These are phyloP conservation scores for Aegilops longissima DNA, from an alignment of 176 grass and related monocot genomes.

Conservation along the genomic window DNA sequence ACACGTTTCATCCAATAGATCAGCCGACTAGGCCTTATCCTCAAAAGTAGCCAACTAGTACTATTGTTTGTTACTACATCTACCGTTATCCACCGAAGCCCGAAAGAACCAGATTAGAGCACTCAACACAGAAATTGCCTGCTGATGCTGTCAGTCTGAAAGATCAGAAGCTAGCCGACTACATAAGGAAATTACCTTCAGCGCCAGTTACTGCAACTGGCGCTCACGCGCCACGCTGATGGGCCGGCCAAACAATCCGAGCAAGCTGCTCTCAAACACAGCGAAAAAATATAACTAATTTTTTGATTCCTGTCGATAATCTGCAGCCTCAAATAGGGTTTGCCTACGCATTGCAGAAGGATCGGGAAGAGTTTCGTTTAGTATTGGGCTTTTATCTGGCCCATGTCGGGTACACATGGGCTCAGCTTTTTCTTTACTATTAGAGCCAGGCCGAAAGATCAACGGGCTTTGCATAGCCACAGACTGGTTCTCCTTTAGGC, in stretches of 20 bases:
- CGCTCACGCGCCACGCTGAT: too few species aligned
- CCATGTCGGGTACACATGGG: too few species aligned
- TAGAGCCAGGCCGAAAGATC: not conserved
- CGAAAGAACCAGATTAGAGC: not conserved
- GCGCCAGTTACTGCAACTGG: too few species aligned
- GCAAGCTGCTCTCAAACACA: too few species aligned
- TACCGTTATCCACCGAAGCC: not conserved
- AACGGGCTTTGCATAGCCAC: not conserved
- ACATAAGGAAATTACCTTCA: not conserved
- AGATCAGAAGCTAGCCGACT: not conserved
- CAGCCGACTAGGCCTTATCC: not conserved
- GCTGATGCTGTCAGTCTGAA: not conserved
- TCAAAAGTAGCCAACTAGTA: not conserved
- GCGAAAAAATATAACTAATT: too few species aligned
- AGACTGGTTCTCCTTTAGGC: not conserved
- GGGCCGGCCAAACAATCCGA: too few species aligned
- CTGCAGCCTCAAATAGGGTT: too few species aligned
- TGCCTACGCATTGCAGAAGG: too few species aligned
- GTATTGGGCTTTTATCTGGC: too few species aligned
- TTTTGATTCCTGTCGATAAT: too few species aligned
- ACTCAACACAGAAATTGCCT: not conserved
- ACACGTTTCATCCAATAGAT: not conserved
- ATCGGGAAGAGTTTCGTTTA: too few species aligned
- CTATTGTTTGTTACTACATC: not conserved
- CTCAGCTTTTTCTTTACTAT: too few species aligned